These are phyloP conservation scores for Scleromitrula shiraiana DNA, from an alignment of 2,329 filamentous ascomycete genomes.

Conservation along the genomic window DNA sequence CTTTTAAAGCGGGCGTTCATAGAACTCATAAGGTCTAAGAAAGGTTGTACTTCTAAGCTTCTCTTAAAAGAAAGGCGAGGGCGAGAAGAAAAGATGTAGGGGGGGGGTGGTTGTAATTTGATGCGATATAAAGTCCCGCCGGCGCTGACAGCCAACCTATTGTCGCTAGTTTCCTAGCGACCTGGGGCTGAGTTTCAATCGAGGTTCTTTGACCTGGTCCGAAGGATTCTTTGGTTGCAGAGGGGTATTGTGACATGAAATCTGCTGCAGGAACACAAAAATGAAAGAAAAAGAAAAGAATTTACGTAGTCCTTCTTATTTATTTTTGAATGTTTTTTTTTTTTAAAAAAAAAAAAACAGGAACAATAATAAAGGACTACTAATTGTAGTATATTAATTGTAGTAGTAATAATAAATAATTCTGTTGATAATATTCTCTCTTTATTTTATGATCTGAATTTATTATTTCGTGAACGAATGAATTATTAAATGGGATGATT, in stretches of 20 bases:
- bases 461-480: too few relatives aligned
- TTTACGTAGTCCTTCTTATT: too few relatives aligned
- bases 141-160: constrained; percentile 9
- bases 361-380: too few relatives aligned
- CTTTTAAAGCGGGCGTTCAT: constrained; percentile 73
- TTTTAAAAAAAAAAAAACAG: not conserved
- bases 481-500: too few relatives aligned
- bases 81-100: constrained; percentile 21
- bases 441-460: too few relatives aligned
- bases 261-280: constrained; percentile 10
- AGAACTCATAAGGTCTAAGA: constrained; percentile 56
- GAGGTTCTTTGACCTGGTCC: constrained; percentile 8
- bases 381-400: too few relatives aligned
- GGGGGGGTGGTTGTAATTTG: constrained; percentile 10
- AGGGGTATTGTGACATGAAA: constrained; percentile 9
- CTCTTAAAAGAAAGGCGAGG: constrained; percentile 17
- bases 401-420: too few relatives aligned
- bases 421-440: too few relatives aligned
- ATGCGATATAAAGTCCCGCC: constrained; percentile 5
- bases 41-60: constrained; percentile 13
- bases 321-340: too few relatives aligned
- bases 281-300: not conserved
- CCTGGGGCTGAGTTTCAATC: constrained; percentile 8
- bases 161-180: constrained; percentile 8
- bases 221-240: constrained; percentile 4